Evolutionary conservation across 441 rosid species (phyloP).

Genomic region (Mallotus repandus): DNA sequence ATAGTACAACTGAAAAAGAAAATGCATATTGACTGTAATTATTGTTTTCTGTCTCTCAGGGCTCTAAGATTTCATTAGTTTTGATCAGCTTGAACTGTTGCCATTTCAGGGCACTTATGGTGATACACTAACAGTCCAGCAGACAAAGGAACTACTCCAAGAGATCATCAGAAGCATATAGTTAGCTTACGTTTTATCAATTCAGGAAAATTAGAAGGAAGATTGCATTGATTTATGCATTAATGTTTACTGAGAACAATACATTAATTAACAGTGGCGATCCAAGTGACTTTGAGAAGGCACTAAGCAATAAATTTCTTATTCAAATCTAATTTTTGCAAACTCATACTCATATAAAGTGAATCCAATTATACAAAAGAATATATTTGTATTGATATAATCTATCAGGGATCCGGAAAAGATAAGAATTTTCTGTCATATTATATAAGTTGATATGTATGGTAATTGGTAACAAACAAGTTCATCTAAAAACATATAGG

Average conservation of each 20-base stretch:
- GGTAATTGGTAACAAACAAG: neutral
- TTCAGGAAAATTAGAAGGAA: neutral
- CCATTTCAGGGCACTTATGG: slow-evolving; percentile 47
- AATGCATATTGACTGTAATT: too few relatives aligned
- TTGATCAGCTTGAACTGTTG: neutral
- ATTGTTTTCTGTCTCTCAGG: neutral
- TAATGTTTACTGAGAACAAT: neutral
- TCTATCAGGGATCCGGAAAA: too few relatives aligned
- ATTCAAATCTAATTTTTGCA: too few relatives aligned
- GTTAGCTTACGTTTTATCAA: neutral
- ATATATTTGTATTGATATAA: too few relatives aligned
- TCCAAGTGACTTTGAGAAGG: too few relatives aligned
- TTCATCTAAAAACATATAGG: neutral
- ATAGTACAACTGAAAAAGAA: neutral
- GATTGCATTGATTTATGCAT: slow-evolving; percentile 1
- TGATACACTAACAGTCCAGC: slow-evolving; percentile 33
- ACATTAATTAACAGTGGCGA: neutral
- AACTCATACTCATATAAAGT: too few relatives aligned
- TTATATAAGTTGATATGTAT: too few relatives aligned
- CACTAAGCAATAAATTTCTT: too few relatives aligned
- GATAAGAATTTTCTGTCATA: too few relatives aligned
- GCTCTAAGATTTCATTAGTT: neutral
- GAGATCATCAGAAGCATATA: slow-evolving; percentile 48
- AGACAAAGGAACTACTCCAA: slow-evolving; percentile 42
- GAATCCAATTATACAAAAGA: too few relatives aligned